Evolutionary conservation across 345 rosid genomes (phyloP), one percentile per base, ranked within the genome.

Genomic region (Mallotus nudiflorus): DNA sequence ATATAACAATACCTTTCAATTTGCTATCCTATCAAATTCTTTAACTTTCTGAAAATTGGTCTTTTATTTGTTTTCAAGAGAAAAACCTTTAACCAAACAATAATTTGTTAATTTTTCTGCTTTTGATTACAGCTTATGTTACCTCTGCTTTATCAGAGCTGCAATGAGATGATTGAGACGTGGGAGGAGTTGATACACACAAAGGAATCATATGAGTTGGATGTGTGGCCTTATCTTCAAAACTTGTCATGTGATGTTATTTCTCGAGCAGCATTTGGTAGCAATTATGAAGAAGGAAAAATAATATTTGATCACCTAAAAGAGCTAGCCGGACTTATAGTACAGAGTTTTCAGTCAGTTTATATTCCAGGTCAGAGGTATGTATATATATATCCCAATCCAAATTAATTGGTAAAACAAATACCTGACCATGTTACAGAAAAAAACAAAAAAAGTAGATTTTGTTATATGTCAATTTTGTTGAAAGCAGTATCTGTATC

Each of bases 351-450:
- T 3, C 70, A 3, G 45, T 70, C 79, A 0, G 65, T 50, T 28
- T 73, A 73, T 62, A 58, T 83, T 35, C 85, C 87, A 0, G 85
- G 87, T 35, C 77, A 78, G 85, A 83, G 87, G 89, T 81, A 77
- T n/a, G n/a, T n/a, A n/a, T n/a, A n/a, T n/a, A n/a, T n/a, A n/a
- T n/a, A n/a, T n/a, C n/a, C n/a, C n/a, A n/a, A n/a, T n/a, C n/a
- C n/a, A n/a, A n/a, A n/a, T n/a, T n/a, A n/a, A n/a, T n/a, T n/a
- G n/a, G n/a, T n/a, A n/a, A n/a, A n/a, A n/a, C n/a, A n/a, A n/a
- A n/a, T n/a, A n/a, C n/a, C n/a, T n/a, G n/a, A n/a, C n/a, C n/a
- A n/a, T n/a, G n/a, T n/a, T n/a, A n/a, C n/a, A n/a, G n/a, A n/a
- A n/a, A n/a, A n/a, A n/a, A n/a, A n/a, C n/a, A n/a, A n/a, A n/a